phyloP scores from a whole-genome alignment of 257 asterid species.

The Gardenia jasminoides region DNA sequence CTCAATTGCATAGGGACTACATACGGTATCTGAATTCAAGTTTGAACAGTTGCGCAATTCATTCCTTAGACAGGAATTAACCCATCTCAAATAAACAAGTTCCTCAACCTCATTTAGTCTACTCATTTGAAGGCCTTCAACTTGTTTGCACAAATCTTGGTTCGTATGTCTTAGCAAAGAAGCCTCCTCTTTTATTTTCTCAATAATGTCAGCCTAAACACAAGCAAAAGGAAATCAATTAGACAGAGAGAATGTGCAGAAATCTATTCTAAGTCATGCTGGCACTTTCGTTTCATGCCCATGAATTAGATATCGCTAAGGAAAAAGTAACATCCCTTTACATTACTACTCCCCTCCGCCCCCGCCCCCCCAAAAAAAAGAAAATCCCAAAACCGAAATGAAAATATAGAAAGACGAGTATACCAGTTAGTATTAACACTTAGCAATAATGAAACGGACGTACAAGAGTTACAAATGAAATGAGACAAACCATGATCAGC shows the following conservation, averaged over 20 bases:
- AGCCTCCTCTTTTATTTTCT: slow-evolving; percentile 78
- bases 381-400: too few relatives aligned
- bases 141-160: slow-evolving; percentile 84
- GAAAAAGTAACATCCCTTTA: not conserved
- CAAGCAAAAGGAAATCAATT: not conserved
- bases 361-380: too few relatives aligned
- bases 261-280: not conserved
- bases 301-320: not conserved
- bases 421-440: too few relatives aligned
- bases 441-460: too few relatives aligned
- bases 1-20: slow-evolving; percentile 43
- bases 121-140: slow-evolving; percentile 88
- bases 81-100: slow-evolving; percentile 89
- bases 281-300: not conserved
- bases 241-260: not conserved
- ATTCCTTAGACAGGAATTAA: slow-evolving; percentile 76
- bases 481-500: not conserved
- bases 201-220: slow-evolving; percentile 53
- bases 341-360: too few relatives aligned
- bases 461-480: too few relatives aligned
- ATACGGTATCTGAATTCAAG: slow-evolving; percentile 32
- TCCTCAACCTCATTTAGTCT: slow-evolving; percentile 91
- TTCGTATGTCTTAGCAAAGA: slow-evolving; percentile 67
- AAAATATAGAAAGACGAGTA: too few relatives aligned
- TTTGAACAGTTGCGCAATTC: slow-evolving; percentile 58